These are phyloP conservation scores for Posidonia oceanica DNA, from an alignment of 116 monocot species.

Conservation along the genomic window DNA sequence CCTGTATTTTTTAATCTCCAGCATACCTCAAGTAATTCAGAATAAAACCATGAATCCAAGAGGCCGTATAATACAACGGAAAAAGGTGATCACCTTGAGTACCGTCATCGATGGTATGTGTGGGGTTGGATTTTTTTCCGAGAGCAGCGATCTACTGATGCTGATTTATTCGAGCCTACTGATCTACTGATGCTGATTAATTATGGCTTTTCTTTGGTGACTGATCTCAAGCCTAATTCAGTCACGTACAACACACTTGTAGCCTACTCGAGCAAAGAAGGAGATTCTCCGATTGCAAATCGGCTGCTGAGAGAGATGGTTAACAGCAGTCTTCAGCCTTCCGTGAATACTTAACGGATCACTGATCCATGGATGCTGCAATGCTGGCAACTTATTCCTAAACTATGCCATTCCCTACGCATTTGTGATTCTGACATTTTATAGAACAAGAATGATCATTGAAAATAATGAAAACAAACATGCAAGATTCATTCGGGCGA, in stretches of 20 bases:
- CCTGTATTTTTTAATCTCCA: too few relatives aligned
- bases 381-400: conserved; percentile 16
- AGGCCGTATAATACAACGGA: too few relatives aligned
- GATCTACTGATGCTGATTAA: too few relatives aligned
- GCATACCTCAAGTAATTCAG: too few relatives aligned
- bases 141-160: not conserved
- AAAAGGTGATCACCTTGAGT: conserved; percentile 4
- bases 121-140: conserved; percentile 46
- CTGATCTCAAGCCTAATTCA: conserved; percentile 42
- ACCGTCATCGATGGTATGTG: conserved; percentile 64
- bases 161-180: too few relatives aligned
- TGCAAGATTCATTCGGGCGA: too few relatives aligned
- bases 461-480: too few relatives aligned
- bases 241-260: conserved; percentile 76
- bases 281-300: conserved; percentile 39
- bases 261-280: conserved; percentile 27
- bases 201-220: too few relatives aligned
- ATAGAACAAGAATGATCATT: too few relatives aligned
- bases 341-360: conserved; percentile 66
- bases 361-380: conserved; percentile 64
- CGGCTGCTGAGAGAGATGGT: conserved; percentile 47
- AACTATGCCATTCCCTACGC: too few relatives aligned
- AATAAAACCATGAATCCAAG: too few relatives aligned
- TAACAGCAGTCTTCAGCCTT: conserved; percentile 27
- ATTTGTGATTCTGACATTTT: too few relatives aligned